Conservation (phyloP, 2,329 filamentous ascomycete genomes). For the Cytospora chrysosperma region DNA sequence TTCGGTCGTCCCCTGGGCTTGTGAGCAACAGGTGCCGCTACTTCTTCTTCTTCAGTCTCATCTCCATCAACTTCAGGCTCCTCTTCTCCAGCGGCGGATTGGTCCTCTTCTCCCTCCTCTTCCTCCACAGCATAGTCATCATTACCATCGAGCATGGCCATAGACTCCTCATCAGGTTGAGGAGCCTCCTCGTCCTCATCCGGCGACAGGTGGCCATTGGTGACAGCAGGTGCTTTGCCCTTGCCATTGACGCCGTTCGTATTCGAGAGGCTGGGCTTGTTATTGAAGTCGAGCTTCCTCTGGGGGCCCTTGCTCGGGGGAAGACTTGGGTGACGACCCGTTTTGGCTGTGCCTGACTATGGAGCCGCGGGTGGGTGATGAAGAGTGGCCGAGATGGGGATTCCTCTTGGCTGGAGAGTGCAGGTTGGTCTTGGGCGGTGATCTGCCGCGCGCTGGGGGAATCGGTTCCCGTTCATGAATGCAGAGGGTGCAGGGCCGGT, state of each 20-base stretch:
- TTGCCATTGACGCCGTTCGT: constrained; percentile 31
- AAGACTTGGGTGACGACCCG: constrained; percentile 22
- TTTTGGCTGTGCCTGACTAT: constrained; percentile 32
- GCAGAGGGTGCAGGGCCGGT: constrained; percentile 55
- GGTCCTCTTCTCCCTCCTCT: constrained; percentile 23
- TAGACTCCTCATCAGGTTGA: constrained; percentile 28
- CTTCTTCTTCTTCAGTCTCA: constrained; percentile 29
- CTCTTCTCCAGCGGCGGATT: constrained; percentile 22
- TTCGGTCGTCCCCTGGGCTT: constrained; percentile 19
- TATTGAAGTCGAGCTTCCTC: constrained; percentile 54
- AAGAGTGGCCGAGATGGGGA: constrained; percentile 54
- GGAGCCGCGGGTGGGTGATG: constrained; percentile 48
- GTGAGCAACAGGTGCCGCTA: constrained; percentile 17
- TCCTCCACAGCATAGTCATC: constrained; percentile 41
- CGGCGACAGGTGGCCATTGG: constrained; percentile 13
- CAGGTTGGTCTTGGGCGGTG: constrained; percentile 63
- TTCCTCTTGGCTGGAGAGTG: constrained; percentile 62
- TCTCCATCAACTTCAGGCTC: constrained; percentile 27
- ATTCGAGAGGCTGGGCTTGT: constrained; percentile 32
- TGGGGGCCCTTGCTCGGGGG: constrained; percentile 41
- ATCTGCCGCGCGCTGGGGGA: constrained; percentile 48
- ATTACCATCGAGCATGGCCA: constrained; percentile 30
- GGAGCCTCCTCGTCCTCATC: constrained; percentile 31
- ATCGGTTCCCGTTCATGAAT: constrained; percentile 49
- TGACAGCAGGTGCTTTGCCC: constrained; percentile 24